These are phyloP conservation scores for Heterobasidion parviporum DNA, from an alignment of 1,284 basidiomycete species.

Conservation along the genomic window DNA sequence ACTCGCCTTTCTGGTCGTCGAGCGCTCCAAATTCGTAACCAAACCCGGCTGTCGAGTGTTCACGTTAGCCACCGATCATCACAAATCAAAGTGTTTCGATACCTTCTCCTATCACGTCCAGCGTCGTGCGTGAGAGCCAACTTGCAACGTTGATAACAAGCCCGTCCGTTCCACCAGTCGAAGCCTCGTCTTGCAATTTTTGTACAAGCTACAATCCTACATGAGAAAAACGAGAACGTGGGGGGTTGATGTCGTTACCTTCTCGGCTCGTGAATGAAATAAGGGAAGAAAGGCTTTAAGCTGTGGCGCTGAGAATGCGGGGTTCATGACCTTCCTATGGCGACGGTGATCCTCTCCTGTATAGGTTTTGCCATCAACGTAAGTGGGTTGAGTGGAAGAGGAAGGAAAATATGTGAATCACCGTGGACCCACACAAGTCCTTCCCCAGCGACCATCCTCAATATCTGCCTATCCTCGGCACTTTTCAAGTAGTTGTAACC, in stretches of 20 bases:
- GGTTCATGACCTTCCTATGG: conserved; percentile 22
- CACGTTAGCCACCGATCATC: not conserved
- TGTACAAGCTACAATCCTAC: conserved; percentile 8
- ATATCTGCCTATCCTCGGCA: conserved; percentile 6
- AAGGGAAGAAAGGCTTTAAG: conserved; percentile 15
- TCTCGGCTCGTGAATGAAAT: conserved; percentile 9
- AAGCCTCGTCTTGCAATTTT: conserved; percentile 11
- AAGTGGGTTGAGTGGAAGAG: not conserved
- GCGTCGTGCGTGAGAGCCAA: conserved; percentile 15
- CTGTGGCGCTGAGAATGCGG: conserved; percentile 17
- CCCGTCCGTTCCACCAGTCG: not conserved
- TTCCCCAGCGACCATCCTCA: conserved; percentile 11
- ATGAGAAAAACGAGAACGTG: not conserved
- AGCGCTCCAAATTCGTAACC: conserved; percentile 16
- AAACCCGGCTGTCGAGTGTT: conserved; percentile 14
- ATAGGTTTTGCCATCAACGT: no score
- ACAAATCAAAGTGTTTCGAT: not conserved
- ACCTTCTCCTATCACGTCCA: conserved; percentile 16
- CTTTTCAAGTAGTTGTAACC: conserved; percentile 17
- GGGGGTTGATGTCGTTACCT: not conserved
- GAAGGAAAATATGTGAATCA: not conserved
- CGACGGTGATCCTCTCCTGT: conserved; percentile 16
- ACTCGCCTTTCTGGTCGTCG: conserved; percentile 3
- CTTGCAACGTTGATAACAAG: conserved; percentile 9
- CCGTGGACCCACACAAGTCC: conserved; percentile 14